A percentile compares a stretch with the other conserved stretches of the same genome.
These are phyloP conservation scores for Eucalyptus grandis DNA, from an alignment of 345 rosid genomes.

Conservation along the genomic window DNA sequence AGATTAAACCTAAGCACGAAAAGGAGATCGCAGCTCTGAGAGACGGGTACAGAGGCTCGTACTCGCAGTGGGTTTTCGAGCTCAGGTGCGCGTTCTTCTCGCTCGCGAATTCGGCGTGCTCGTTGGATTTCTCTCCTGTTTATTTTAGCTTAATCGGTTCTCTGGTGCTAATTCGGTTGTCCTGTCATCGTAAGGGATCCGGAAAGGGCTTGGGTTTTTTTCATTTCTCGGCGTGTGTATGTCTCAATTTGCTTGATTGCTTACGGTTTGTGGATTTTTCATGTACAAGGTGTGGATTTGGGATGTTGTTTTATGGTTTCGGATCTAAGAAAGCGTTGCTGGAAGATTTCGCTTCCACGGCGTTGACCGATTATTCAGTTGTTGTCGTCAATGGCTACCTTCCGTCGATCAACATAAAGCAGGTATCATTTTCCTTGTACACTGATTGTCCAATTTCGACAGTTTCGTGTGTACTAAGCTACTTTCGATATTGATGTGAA, in stretches of 20 bases:
- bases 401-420: slow-evolving; percentile 71
- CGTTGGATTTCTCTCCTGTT: not conserved
- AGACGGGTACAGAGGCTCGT: slow-evolving; percentile 47
- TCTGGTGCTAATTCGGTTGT: not conserved
- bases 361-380: slow-evolving; percentile 59
- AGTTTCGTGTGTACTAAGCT: not conserved
- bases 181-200: not conserved
- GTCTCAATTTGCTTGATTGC: not conserved
- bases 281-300: slow-evolving; percentile 67
- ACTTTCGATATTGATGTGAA: not conserved
- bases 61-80: slow-evolving; percentile 64
- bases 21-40: slow-evolving; percentile 42
- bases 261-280: not conserved
- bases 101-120: not conserved
- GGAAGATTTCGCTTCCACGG: slow-evolving; percentile 82
- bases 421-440: slow-evolving; percentile 23
- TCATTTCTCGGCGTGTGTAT: not conserved
- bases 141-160: not conserved
- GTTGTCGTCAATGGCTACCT: slow-evolving; percentile 88
- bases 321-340: slow-evolving; percentile 76
- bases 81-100: slow-evolving; percentile 30
- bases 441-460: not conserved
- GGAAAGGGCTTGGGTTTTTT: not conserved
- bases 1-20: slow-evolving; percentile 50
- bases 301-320: slow-evolving; percentile 86